Percentiles rank a stretch among this genome's conserved stretches.
Evolutionary conservation across 2,329 filamentous ascomycete genomes (phyloP).

Genomic region (Sporothrix brunneoviolacea): DNA sequence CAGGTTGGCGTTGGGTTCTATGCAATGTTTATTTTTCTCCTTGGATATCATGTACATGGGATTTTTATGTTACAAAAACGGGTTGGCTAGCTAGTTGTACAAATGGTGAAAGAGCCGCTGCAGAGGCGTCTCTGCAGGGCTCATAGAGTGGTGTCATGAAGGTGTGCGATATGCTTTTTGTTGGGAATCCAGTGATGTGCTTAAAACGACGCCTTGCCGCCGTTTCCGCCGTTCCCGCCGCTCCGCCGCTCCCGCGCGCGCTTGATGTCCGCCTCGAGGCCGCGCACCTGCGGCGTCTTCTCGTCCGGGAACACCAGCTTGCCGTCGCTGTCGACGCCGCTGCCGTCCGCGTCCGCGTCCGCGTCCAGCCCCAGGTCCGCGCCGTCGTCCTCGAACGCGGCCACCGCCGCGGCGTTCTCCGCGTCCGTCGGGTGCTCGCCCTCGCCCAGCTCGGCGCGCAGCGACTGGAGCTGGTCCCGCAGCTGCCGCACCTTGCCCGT

Average conservation of each 20-base stretch:
- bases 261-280: constrained; percentile 21
- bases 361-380: no score
- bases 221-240: no score
- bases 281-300: constrained; percentile 17
- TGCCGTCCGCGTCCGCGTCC: no score
- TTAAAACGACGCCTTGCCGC: no score
- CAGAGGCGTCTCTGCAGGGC: no score
- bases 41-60: background rate
- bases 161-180: no score
- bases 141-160: constrained; percentile 6
- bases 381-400: background rate
- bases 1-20: constrained; percentile 2
- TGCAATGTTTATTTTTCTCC: no score
- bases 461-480: constrained; percentile 29
- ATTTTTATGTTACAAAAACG: background rate
- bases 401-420: background rate
- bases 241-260: constrained; percentile 7
- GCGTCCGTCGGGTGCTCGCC: background rate
- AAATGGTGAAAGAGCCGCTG: no score
- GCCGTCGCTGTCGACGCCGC: background rate
- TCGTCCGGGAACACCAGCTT: constrained; percentile 22
- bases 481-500: constrained; percentile 43
- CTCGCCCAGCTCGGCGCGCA: constrained; percentile 26
- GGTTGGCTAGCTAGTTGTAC: no score
- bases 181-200: no score